Conservation (phyloP, 257 asterid species). For the Solanum arcanum region DNA sequence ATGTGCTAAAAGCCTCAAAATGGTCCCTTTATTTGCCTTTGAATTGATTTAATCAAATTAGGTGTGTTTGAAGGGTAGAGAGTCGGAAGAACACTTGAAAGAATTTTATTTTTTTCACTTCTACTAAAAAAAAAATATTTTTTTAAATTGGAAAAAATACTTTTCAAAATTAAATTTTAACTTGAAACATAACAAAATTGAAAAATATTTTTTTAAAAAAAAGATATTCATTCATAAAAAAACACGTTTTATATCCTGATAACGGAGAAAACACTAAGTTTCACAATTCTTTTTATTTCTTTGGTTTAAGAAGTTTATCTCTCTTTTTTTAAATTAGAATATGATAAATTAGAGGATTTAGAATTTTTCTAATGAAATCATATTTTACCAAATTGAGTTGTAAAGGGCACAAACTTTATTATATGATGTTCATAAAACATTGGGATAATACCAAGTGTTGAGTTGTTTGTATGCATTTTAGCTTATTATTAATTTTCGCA, state of each 20-base stretch:
- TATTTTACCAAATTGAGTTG: not conserved
- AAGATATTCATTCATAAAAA: not conserved
- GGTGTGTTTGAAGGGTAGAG: not conserved
- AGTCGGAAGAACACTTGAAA: rapidly evolving
- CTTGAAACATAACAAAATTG: not conserved
- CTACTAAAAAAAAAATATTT: not conserved
- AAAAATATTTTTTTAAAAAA: not conserved
- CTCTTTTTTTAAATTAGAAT: not conserved
- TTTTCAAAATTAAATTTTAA: not conserved
- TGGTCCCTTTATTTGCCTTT: not conserved
- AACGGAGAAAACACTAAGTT: not conserved
- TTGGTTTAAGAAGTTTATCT: not conserved
- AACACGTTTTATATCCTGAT: too few relatives aligned
- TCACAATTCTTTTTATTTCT: not conserved
- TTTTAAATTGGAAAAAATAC: not conserved
- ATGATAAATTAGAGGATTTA: not conserved
- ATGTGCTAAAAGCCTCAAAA: not conserved
- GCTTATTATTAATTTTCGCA: not conserved
- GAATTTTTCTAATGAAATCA: not conserved
- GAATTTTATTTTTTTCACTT: not conserved
- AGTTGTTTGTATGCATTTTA: not conserved
- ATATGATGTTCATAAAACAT: not conserved
- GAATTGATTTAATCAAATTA: not conserved
- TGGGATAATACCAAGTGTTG: not conserved
- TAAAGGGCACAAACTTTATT: not conserved